A percentile compares a stretch with the other conserved stretches of the same genome.
Evolutionary conservation across 2,329 filamentous ascomycete genomes (phyloP).

Genomic region (Polychaeton citri): DNA sequence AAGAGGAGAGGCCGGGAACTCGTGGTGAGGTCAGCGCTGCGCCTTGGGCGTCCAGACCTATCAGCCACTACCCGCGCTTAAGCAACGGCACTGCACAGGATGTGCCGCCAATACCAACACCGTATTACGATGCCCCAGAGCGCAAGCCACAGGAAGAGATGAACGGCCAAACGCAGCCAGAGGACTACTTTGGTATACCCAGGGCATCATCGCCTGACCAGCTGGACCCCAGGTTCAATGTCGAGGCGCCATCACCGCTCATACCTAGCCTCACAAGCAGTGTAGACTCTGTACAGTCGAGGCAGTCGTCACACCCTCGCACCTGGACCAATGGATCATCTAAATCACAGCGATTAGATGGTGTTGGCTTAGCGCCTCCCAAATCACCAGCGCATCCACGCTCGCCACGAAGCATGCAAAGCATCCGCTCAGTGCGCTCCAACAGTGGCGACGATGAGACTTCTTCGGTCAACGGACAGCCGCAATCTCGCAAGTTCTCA

Average conservation of each 20-base stretch:
- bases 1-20: conserved; percentile 27
- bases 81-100: conserved; percentile 10
- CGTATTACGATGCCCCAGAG: conserved; percentile 14
- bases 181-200: conserved; percentile 33
- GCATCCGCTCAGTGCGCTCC: conserved; percentile 30
- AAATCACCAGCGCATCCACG: conserved; percentile 25
- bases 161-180: background rate
- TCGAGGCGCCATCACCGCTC: conserved; percentile 31
- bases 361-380: conserved; percentile 15
- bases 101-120: conserved; percentile 6
- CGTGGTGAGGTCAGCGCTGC: conserved; percentile 6
- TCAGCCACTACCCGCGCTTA: conserved; percentile 21
- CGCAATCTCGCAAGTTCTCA: conserved; percentile 67
- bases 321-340: conserved; percentile 28
- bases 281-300: conserved; percentile 21
- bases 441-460: conserved; percentile 59
- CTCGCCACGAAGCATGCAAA: conserved; percentile 29
- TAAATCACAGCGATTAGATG: conserved; percentile 17
- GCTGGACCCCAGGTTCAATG: conserved; percentile 26
- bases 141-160: background rate
- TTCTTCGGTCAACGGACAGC: conserved; percentile 41
- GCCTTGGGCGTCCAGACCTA: conserved; percentile 22
- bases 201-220: conserved; percentile 32
- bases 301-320: conserved; percentile 21
- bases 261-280: conserved; percentile 22